Evolutionary conservation across 257 asterid species (phyloP), one percentile per base, ranked within the genome.

Genomic region (Craterostigma plantagineum): DNA sequence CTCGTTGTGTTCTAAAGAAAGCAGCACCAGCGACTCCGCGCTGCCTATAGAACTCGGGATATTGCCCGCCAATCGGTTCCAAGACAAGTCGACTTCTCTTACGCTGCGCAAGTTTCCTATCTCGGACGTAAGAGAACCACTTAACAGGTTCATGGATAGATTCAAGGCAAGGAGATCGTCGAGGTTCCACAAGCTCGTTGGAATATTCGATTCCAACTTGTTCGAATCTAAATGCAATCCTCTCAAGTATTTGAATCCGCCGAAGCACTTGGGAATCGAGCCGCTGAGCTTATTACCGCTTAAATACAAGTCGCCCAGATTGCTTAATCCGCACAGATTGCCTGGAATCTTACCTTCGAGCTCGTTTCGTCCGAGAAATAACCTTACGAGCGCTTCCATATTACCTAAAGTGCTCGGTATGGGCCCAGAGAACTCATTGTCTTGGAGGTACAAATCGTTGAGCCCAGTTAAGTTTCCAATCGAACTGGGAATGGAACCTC

Each of bases 201-300:
- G 67, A 33, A 65, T 34, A 18, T 15, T 11, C 11, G 73, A 45
- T 27, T 14, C 35, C 0, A 65, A 45, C 9, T n/a, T 37, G 51
- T 69, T 69, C 7, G 43, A 16, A 14, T 14, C 46, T 1, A 62
- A 34, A 16, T 11, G 16, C 23, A 69, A 14, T 0, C 10, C 7
- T 18, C 67, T 69, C 7, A 69, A 33, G 15, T 64, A 48, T n/a
- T 42, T 49, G 7, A 38, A n/a, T 36, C 62, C 40, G 7, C 63
- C 63, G 11, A 70, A 23, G 50, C 68, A 65, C 1, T 18, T 12
- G 7, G 63, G 71, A 14, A 65, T 46, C 0, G 55, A n/a, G 8
- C 69, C 63, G 3, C 17, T 23, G 16, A 70, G 4, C n/a, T 38
- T 59, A 16, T 70, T 70, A 10, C 36, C 14, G 16, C 42, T 7